Evolutionary conservation across 169 alveolate genomes (phyloP).

Genomic region (Plasmodium malariae): DNA sequence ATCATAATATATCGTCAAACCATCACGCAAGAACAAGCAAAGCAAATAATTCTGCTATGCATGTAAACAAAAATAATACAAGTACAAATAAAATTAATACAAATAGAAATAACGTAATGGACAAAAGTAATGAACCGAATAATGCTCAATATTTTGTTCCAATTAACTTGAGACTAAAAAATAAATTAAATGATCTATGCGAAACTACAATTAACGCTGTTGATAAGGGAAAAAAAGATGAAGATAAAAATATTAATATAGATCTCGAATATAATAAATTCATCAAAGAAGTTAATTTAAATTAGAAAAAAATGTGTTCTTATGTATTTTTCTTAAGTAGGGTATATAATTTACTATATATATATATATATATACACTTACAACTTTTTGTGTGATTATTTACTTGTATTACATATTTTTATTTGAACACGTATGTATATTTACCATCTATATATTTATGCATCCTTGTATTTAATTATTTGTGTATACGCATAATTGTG

Average conservation of each 20-base stretch:
- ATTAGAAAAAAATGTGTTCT: not conserved
- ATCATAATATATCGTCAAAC: slow-evolving; percentile 9
- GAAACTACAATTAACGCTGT: slow-evolving; percentile 59
- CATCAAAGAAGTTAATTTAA: slow-evolving; percentile 62
- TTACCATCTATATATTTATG: slow-evolving; percentile 1
- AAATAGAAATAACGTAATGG: not conserved
- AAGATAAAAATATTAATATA: slow-evolving; percentile 35
- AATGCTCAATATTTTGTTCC: slow-evolving; percentile 57
- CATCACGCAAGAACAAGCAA: not conserved
- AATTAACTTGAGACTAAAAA: slow-evolving; percentile 65
- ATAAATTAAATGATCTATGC: slow-evolving; percentile 54
- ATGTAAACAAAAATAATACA: not conserved
- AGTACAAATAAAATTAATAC: not conserved
- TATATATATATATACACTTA: not conserved
- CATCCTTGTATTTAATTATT: not conserved
- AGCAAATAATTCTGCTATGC: slow-evolving; percentile 1
- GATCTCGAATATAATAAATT: slow-evolving; percentile 61
- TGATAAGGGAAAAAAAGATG: not conserved
- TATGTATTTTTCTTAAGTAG: no score
- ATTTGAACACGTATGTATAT: no score
- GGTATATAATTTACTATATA: no score
- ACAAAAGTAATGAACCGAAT: not conserved
- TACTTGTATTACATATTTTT: not conserved
- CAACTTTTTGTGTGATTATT: not conserved
- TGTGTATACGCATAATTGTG: not conserved